Base-by-base conservation (phyloP, 1,139 yeast genomes). In the Insectozyma bohioensis region DNA sequence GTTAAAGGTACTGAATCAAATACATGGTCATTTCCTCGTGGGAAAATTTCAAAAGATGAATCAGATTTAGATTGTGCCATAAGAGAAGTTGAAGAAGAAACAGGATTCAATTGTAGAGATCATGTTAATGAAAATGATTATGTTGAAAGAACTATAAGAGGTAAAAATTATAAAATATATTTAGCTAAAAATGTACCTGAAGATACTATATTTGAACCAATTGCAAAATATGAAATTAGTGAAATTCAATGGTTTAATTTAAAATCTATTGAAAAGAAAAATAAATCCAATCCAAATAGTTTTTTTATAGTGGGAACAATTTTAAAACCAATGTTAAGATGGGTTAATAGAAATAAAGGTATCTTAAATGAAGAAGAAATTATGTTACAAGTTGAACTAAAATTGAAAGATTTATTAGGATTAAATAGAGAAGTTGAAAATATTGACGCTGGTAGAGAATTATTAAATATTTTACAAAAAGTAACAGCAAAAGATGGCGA, bases 11-110 rank as follows among this genome's bases (percentile, higher is more conserved):
- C 82, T 39, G 95, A 86, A 46, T 76, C 90, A n/a, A 67, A 67
- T 24, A 60, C 82, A 9, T 94, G 98, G 98, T 86, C 96, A 5
- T 94, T 94, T 51, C 99, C 99, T 4, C 71, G 96, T 55, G 99
- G 99, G 6, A 94, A 94, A 59, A 94, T 94, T 37, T 85, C 95
- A 24, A 90, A 92, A 54, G 95, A 81, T 51, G 99, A 94, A 60
- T 68, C 80, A 6, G 98, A 94, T 57, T 72, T 78, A n/a, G 80
- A 75, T 35, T 94, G 98, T 65, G 97, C 97, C 4, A 63, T 86
- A n/a, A 75, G 99, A 52, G 99, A 94, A 57, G 92, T 86, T 14
- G 75, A 74, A 43, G 99, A 94, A 61, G 99, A 94, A 56, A 92
- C 90, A n/a, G 96, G 98, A 0, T 88, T 83, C 50, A 94, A 90